Percentiles rank a stretch among this genome's conserved stretches.
Conservation (phyloP, 129 eudicot species). For the Cynara cardunculus region DNA sequence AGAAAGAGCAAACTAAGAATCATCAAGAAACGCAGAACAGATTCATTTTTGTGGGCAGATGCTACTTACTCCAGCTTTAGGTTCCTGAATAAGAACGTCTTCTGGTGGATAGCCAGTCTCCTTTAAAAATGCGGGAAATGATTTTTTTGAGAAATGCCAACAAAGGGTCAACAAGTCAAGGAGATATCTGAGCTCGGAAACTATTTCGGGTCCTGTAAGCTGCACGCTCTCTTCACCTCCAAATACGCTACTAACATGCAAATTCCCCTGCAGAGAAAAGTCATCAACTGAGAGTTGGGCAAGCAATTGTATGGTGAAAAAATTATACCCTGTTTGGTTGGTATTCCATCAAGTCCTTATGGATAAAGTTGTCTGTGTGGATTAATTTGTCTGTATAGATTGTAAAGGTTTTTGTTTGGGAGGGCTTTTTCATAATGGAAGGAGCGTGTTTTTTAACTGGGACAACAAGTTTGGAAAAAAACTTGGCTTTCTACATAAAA, state of each 20-base stretch:
- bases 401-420: too few relatives aligned
- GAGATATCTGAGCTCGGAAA: constrained; percentile 76
- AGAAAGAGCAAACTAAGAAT: neutral
- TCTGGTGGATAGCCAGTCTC: constrained; percentile 82
- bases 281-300: neutral
- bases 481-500: too few relatives aligned
- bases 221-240: constrained; percentile 72
- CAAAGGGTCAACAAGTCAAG: constrained; percentile 79
- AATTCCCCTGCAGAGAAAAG: constrained; percentile 65
- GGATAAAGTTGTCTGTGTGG: too few relatives aligned
- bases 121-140: constrained; percentile 72
- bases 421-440: too few relatives aligned
- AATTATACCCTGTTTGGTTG: neutral
- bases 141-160: constrained; percentile 96
- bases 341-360: too few relatives aligned
- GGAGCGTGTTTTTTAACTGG: too few relatives aligned
- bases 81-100: constrained; percentile 91
- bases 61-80: constrained; percentile 94
- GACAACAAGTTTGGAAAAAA: too few relatives aligned
- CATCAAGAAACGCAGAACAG: neutral
- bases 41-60: neutral
- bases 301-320: neutral
- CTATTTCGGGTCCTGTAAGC: constrained; percentile 75
- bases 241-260: constrained; percentile 65
- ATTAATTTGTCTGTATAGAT: too few relatives aligned